Evolutionary conservation across 345 rosid species (phyloP), one percentile per base, ranked within the genome.

Genomic region (Lumnitzera littorea): DNA sequence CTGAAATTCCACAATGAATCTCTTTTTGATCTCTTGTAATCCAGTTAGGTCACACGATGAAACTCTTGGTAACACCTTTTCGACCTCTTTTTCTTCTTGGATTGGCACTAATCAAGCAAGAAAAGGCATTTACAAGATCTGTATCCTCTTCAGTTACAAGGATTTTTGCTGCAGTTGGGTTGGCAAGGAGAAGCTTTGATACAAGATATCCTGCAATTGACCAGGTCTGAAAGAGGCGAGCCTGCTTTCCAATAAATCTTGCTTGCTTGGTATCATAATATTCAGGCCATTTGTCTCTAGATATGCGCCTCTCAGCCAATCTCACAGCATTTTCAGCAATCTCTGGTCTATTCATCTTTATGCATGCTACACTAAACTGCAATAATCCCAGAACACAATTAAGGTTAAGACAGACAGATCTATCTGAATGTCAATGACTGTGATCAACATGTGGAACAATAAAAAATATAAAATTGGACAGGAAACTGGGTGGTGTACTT

Each of bases 211-310:
- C 96, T 0, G 98, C 91, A 25, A 89, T 91, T 1, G 98, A 84
- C 98, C 98, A 91, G 0, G 96, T 86, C 66, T 91, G 95, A 71
- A 67, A 86, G 29, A 91, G 72, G 23, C 81, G 84, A 14, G 92
- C 76, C 62, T 91, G 98, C 72, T 91, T 91, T n/a, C 98, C 95
- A 11, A 89, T 89, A 60, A 91, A 89, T 70, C 92, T 85, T 59
- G 74, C 92, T 60, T 71, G 60, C 68, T 79, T 85, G 2, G 91
- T 85, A 63, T 91, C 96, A 36, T 89, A 91, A 73, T 91, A 88
- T 70, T 91, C 95, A 0, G 98, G 98, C 96, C 96, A 91, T 65
- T 79, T 83, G 77, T 91, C 96, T 64, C 70, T 51, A 14, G 89
- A 73, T 57, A 89, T 69, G 58, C 83, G 77, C 65, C 77, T 85